A percentile compares a stretch with the other conserved stretches of the same genome.
These are phyloP conservation scores for Astrocystis sublimbata DNA, from an alignment of 495 filamentous ascomycete genomes.

Conservation along the genomic window DNA sequence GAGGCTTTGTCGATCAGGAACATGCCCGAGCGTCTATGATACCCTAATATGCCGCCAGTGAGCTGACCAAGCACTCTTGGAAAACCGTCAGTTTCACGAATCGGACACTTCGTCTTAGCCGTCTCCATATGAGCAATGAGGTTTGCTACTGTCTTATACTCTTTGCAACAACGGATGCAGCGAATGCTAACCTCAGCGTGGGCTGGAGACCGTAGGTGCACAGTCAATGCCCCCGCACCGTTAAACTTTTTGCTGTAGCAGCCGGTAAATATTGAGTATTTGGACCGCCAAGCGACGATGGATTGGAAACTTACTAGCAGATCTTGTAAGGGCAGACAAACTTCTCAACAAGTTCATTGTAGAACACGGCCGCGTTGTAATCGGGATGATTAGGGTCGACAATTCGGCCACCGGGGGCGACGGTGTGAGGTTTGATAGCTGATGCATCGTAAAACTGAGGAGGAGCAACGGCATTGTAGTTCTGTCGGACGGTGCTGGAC, in stretches of 20 bases:
- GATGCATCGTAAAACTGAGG: slow-evolving; percentile 8
- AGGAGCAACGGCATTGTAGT: slow-evolving; percentile 6
- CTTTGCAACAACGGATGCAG: slow-evolving; percentile 12
- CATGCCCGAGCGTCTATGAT: slow-evolving; percentile 7
- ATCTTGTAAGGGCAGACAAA: slow-evolving; percentile 43
- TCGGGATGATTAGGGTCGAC: slow-evolving; percentile 32
- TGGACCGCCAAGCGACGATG: slow-evolving; percentile 16
- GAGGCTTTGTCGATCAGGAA: slow-evolving; percentile 8
- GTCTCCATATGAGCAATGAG: slow-evolving; percentile 20
- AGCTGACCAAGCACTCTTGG: slow-evolving; percentile 26
- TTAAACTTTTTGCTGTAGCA: slow-evolving; percentile 34
- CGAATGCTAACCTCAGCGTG: slow-evolving; percentile 23
- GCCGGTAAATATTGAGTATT: slow-evolving; percentile 3
- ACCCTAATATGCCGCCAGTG: slow-evolving; percentile 31
- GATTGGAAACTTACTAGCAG: slow-evolving; percentile 37
- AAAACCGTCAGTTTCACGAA: slow-evolving; percentile 22
- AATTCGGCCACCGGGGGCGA: slow-evolving; percentile 13
- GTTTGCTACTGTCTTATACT: neutral
- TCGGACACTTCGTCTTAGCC: slow-evolving; percentile 16
- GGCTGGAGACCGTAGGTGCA: slow-evolving; percentile 35
- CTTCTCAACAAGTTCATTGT: slow-evolving; percentile 25
- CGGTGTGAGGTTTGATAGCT: slow-evolving; percentile 5
- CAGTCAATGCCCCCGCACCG: slow-evolving; percentile 18
- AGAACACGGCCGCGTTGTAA: slow-evolving; percentile 35
- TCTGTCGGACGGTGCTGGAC: neutral